Conservation (phyloP, 192 early-diverging fungal species). For the Mortierella hygrophila region DNA sequence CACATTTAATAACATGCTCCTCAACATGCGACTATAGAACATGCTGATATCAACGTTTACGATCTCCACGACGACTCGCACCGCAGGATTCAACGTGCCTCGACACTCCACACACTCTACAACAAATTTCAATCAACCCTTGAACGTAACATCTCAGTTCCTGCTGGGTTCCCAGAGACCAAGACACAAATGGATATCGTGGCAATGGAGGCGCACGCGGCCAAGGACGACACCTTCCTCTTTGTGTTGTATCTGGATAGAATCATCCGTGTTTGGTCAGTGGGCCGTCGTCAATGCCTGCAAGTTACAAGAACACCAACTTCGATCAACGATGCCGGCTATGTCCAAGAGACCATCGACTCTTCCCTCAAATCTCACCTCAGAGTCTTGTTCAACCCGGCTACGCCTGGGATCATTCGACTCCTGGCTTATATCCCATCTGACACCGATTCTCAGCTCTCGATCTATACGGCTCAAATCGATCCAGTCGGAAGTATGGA, state of each 20-base stretch:
- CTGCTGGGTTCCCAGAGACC: slow-evolving; percentile 17
- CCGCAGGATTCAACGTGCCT: slow-evolving; percentile 30
- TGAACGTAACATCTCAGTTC: slow-evolving; percentile 11
- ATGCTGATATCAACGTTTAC: slow-evolving; percentile 36
- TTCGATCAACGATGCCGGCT: slow-evolving; percentile 29
- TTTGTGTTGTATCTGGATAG: slow-evolving; percentile 46
- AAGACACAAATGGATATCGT: slow-evolving; percentile 28
- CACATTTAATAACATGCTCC: neutral
- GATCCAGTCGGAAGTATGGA: slow-evolving; percentile 29
- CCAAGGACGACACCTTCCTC: slow-evolving; percentile 32
- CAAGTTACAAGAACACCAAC: slow-evolving; percentile 19
- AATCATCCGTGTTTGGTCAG: slow-evolving; percentile 46
- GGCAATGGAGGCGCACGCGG: slow-evolving; percentile 28
- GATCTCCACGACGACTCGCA: slow-evolving; percentile 35
- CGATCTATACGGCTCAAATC: slow-evolving; percentile 30
- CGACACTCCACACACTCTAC: slow-evolving; percentile 35
- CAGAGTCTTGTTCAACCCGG: slow-evolving; percentile 36
- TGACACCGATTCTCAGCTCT: slow-evolving; percentile 37
- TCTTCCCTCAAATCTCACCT: slow-evolving; percentile 25
- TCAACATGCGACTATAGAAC: slow-evolving; percentile 21
- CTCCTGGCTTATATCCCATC: slow-evolving; percentile 46
- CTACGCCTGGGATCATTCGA: slow-evolving; percentile 40
- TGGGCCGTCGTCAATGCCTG: slow-evolving; percentile 33
- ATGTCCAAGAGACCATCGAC: slow-evolving; percentile 44
- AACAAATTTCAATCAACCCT: slow-evolving; percentile 16